A percentile compares a stretch with the other conserved stretches of the same genome.
phyloP scores from a whole-genome alignment of 176 grass and related monocot genomes.

The Oryza australiensis region DNA sequence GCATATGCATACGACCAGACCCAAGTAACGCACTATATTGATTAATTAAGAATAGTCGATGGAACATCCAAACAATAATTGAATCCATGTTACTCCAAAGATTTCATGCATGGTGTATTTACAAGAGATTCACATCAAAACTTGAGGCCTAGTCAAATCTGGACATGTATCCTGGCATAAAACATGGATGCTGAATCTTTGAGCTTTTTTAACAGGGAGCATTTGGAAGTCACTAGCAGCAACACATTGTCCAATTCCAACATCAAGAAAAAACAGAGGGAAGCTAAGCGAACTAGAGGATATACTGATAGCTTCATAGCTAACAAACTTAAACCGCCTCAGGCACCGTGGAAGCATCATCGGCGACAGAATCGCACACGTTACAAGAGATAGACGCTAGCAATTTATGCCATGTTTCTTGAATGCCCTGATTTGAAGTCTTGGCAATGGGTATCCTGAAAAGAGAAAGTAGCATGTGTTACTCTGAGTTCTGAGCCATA shows the following conservation, averaged over 20 bases:
- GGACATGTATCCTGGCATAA: neutral
- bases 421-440: neutral
- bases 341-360: slow-evolving; percentile 39
- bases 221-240: neutral
- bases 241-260: neutral
- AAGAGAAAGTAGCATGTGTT: neutral
- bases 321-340: slow-evolving; percentile 27
- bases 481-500: neutral
- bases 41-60: neutral
- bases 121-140: slow-evolving; percentile 23
- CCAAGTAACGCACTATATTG: neutral
- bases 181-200: slow-evolving; percentile 5
- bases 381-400: slow-evolving; percentile 33
- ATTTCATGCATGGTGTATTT: neutral
- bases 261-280: neutral
- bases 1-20: neutral
- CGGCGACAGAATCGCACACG: neutral
- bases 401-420: slow-evolving; percentile 39
- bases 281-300: neutral
- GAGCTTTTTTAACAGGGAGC: neutral
- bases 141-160: neutral
- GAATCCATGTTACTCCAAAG: neutral
- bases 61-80: neutral
- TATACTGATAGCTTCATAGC: neutral
- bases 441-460: slow-evolving; percentile 25